phyloP scores from a whole-genome alignment of 345 rosid genomes.

The Noccaea bulbosa region DNA sequence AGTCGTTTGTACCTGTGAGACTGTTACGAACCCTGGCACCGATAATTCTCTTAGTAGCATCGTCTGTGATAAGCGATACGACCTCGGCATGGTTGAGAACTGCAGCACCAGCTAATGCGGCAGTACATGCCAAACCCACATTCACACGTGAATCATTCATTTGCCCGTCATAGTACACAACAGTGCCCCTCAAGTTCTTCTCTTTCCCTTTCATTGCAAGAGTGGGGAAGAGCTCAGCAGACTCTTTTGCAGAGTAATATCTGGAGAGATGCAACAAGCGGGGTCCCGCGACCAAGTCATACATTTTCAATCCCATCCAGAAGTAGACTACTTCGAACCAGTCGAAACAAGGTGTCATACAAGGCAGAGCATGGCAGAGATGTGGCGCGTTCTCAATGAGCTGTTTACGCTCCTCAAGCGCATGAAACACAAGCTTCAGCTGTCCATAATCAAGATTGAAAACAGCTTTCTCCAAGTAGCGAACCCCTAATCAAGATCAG shows the following conservation, averaged over 20 bases:
- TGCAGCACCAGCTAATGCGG: slow-evolving; percentile 94
- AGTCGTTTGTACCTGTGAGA: slow-evolving; percentile 62
- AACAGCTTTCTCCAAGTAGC: slow-evolving; percentile 98
- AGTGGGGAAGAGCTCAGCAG: slow-evolving; percentile 88
- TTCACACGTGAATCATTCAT: slow-evolving; percentile 97
- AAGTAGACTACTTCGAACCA: slow-evolving; percentile 94
- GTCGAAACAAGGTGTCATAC: slow-evolving; percentile 97
- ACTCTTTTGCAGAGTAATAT: slow-evolving; percentile 84
- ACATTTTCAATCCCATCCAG: slow-evolving; percentile 96
- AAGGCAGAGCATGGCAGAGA: slow-evolving; percentile 91
- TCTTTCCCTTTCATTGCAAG: slow-evolving; percentile 78
- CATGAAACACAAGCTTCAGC: slow-evolving; percentile 90
- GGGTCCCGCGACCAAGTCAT: slow-evolving; percentile 91
- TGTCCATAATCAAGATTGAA: slow-evolving; percentile 96
- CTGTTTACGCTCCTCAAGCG: slow-evolving; percentile 93
- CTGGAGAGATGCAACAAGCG: slow-evolving; percentile 84
- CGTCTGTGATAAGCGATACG: slow-evolving; percentile 73
- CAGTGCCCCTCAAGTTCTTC: slow-evolving; percentile 77
- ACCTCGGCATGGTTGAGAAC: slow-evolving; percentile 96
- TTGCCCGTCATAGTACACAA: slow-evolving; percentile 97
- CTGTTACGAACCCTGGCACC: slow-evolving; percentile 93
- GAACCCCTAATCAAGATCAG: slow-evolving; percentile 61
- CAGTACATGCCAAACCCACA: slow-evolving; percentile 87
- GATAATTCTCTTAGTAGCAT: slow-evolving; percentile 55
- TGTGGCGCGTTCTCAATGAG: slow-evolving; percentile 95